Evolutionary conservation across 495 filamentous ascomycete genomes (phyloP).

Genomic region (Penicillium coprophilum): DNA sequence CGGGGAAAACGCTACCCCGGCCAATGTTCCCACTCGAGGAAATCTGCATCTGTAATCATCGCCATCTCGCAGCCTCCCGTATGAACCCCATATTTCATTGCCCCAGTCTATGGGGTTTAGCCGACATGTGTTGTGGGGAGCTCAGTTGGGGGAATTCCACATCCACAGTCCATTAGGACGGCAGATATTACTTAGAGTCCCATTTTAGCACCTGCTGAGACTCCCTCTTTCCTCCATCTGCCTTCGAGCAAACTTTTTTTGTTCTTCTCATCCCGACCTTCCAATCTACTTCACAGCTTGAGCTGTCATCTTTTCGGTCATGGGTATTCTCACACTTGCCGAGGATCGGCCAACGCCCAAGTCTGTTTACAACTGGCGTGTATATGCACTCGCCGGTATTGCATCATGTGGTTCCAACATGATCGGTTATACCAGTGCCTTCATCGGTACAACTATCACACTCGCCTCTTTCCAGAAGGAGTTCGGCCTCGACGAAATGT

Average conservation of each 20-base stretch:
- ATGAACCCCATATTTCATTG: constrained; percentile 35
- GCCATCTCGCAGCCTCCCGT: constrained; percentile 22
- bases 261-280: constrained; percentile 3
- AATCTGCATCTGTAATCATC: constrained; percentile 18
- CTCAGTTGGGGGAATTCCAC: constrained; percentile 25
- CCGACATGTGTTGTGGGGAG: constrained; percentile 36
- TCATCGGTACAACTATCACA: constrained; percentile 68
- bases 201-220: constrained; percentile 12
- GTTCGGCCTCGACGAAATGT: constrained; percentile 53
- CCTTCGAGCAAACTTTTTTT: constrained; percentile 3
- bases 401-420: constrained; percentile 69
- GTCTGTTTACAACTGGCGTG: constrained; percentile 73
- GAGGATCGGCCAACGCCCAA: constrained; percentile 66
- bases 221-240: constrained; percentile 3
- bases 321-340: constrained; percentile 58
- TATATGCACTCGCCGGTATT: constrained; percentile 60
- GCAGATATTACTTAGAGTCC: constrained; percentile 27
- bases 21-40: constrained; percentile 20
- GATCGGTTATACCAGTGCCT: constrained; percentile 71
- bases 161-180: constrained; percentile 22
- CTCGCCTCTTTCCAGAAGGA: constrained; percentile 58
- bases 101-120: constrained; percentile 33
- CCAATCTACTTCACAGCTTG: constrained; percentile 1
- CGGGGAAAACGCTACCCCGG: constrained; percentile 44
- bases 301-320: constrained; percentile 34